These are phyloP conservation scores for Paraphoma chrysanthemicola DNA, from an alignment of 2,329 filamentous ascomycete genomes.

Conservation along the genomic window DNA sequence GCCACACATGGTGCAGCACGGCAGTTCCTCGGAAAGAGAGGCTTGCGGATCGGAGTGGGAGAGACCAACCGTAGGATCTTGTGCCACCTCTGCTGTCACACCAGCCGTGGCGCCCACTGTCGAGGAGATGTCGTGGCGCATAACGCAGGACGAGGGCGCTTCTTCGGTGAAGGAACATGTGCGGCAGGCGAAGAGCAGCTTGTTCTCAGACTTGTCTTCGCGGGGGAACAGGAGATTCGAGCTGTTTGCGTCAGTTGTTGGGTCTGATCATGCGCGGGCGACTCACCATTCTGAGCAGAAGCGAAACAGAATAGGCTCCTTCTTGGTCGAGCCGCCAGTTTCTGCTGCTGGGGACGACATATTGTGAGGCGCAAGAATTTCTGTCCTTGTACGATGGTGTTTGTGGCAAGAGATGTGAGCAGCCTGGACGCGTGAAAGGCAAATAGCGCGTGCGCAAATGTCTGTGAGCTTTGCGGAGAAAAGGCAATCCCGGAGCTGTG, in stretches of 20 bases:
- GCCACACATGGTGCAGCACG: constrained; percentile 66
- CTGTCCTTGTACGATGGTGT: neutral
- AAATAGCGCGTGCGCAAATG: neutral
- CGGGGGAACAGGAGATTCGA: constrained; percentile 98
- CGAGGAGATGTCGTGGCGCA: constrained; percentile 91
- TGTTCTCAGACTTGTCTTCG: constrained; percentile 84
- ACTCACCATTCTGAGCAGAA: constrained; percentile 95
- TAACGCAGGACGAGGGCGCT: constrained; percentile 88
- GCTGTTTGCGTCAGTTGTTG: constrained; percentile 50
- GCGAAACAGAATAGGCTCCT: constrained; percentile 87
- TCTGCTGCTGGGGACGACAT: constrained; percentile 48
- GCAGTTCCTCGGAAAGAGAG: constrained; percentile 39
- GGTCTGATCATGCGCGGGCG: neutral
- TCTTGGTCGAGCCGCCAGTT: constrained; percentile 45
- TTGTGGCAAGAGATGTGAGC: neutral
- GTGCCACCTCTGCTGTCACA: constrained; percentile 95
- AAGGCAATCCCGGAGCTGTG: neutral
- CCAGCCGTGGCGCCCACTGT: constrained; percentile 94
- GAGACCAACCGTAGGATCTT: constrained; percentile 95
- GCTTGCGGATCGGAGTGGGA: constrained; percentile 40
- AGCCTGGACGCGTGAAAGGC: neutral
- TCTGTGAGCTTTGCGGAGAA: neutral
- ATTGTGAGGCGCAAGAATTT: constrained; percentile 5
- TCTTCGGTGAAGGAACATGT: constrained; percentile 92
- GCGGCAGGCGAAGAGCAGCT: constrained; percentile 92